A percentile compares a stretch with the other conserved stretches of the same genome.
phyloP scores from a whole-genome alignment of 306 rosid genomes.

The Glycine tomentella region DNA sequence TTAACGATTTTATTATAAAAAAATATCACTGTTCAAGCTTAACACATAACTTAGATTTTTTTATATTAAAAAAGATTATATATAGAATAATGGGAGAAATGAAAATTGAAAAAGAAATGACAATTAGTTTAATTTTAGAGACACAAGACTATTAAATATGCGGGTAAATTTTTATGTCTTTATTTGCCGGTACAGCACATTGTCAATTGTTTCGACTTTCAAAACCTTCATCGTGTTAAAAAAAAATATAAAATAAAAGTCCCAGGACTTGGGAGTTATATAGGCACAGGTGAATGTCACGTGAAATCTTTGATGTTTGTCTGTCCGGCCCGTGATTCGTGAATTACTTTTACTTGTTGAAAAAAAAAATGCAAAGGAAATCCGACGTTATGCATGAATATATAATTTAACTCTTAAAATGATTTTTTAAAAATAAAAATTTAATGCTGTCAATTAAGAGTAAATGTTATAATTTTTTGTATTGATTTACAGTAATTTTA shows the following conservation, averaged over 20 bases:
- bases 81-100: background rate
- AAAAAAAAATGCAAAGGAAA: background rate
- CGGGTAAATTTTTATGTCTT: background rate
- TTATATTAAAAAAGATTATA: background rate
- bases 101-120: background rate
- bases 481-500: background rate
- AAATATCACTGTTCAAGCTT: background rate
- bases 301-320: constrained; percentile 2
- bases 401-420: background rate
- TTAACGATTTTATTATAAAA: background rate
- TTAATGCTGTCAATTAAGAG: background rate
- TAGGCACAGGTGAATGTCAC: constrained; percentile 7
- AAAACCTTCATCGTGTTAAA: constrained; percentile 14
- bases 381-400: background rate
- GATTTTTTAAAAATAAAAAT: background rate
- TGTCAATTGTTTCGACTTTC: background rate
- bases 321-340: constrained; percentile 43
- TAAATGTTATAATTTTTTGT: background rate
- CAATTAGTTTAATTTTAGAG: background rate
- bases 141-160: constrained; percentile 11
- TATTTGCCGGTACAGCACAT: background rate
- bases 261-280: constrained; percentile 31
- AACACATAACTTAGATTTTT: background rate
- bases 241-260: constrained; percentile 17
- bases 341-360: background rate